These are phyloP conservation scores for Talaromyces islandicus DNA, from an alignment of 2,329 filamentous ascomycete species.

Conservation along the genomic window DNA sequence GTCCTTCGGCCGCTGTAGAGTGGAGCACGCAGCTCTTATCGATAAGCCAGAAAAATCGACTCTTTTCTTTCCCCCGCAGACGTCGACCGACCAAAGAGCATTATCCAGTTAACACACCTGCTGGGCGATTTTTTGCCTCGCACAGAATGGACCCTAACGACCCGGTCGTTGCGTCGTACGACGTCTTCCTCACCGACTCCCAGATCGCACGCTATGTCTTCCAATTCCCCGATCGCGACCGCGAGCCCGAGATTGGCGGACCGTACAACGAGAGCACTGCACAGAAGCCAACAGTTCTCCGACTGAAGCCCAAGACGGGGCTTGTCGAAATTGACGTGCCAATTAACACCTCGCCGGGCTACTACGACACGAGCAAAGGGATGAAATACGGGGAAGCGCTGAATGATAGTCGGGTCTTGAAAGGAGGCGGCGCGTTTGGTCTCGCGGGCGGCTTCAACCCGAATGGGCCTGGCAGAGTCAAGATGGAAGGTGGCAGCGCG, in stretches of 20 bases:
- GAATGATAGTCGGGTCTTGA: constrained; percentile 45
- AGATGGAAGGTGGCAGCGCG: constrained; percentile 14
- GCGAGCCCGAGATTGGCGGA: constrained; percentile 42
- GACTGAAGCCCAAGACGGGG: constrained; percentile 73
- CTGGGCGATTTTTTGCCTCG: neutral
- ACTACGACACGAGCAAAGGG: constrained; percentile 77
- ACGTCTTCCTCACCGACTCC: constrained; percentile 76
- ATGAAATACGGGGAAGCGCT: constrained; percentile 76
- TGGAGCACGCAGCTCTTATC: neutral
- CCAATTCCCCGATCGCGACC: constrained; percentile 69
- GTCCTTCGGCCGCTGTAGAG: too few relatives aligned
- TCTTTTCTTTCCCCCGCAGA: neutral
- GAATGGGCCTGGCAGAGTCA: constrained; percentile 17
- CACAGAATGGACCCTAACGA: constrained; percentile 41
- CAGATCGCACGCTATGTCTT: constrained; percentile 71
- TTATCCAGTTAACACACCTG: neutral
- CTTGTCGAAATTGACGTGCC: constrained; percentile 92
- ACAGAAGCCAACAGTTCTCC: constrained; percentile 63
- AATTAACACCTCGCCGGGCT: constrained; percentile 60
- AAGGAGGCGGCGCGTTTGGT: constrained; percentile 63
- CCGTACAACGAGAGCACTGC: constrained; percentile 53
- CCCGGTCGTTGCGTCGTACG: constrained; percentile 69
- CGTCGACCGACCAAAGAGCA: neutral
- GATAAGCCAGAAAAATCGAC: neutral
- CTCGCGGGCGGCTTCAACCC: constrained; percentile 68